Evolutionary conservation across 2,329 filamentous ascomycete genomes (phyloP), one percentile per base, ranked within the genome.

Genomic region (Neonectria neomacrospora): DNA sequence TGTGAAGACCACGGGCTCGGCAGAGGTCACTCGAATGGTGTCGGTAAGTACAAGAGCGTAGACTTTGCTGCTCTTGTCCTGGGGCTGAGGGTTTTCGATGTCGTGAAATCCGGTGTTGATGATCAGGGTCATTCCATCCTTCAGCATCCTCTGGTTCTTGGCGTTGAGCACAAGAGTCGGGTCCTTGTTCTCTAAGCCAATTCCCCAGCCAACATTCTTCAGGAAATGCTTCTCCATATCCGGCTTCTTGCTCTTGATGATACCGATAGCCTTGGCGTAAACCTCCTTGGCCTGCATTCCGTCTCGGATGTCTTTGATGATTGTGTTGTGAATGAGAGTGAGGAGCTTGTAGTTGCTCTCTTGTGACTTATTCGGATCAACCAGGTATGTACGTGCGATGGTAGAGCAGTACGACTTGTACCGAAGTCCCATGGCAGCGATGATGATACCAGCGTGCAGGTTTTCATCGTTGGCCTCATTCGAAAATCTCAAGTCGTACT

Each of bases 401-500:
- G 94, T 88, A 2, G 94, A 97, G 76, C 92, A 94, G 79, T 99
- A 99, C 1, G 94, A 96, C 80, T 96, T 96, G 81, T 99, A 99
- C 68, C 96, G 89, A 66, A 99, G 86, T 56, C 96, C 96, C 79
- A 99, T 89, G 1, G 92, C 93, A 7, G 94, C 92, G 71, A 99
- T 89, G 72, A 99, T 99, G 72, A 97, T 93, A 41, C 96, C 96
- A 0, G 95, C 90, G 76, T 97, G 93, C 20, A 99, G 84, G 60
- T 89, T 84, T 65, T 93, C 94, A 72, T 93, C 89, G 76, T 96
- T 94, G 10, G 94, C 88, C 62, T 94, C 90, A 2, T 89, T 86
- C 11, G 87, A 87, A 73, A 97, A 90, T 73, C 91, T 92, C 30
- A 99, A 82, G 74, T 99, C 96, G 76, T 97, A 99, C 73, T 93